phyloP scores from a whole-genome alignment of 352 stramenopile genomes.

The Phytophthora nicotianae region DNA sequence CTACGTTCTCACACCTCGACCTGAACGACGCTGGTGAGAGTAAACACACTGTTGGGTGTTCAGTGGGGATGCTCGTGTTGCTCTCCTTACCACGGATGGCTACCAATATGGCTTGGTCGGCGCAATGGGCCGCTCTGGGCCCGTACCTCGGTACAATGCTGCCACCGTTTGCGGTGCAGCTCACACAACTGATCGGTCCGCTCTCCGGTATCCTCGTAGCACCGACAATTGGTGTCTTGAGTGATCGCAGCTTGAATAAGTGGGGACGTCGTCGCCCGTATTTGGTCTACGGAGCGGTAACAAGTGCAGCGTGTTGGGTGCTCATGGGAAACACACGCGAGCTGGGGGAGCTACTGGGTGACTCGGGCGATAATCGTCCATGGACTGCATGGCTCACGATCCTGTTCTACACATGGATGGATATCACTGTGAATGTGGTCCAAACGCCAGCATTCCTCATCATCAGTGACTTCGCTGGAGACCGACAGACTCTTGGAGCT shows the following conservation, averaged over 20 bases:
- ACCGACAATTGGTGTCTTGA: slow-evolving; percentile 70
- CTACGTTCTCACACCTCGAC: slow-evolving; percentile 41
- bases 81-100: slow-evolving; percentile 74
- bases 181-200: slow-evolving; percentile 76
- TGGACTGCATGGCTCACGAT: slow-evolving; percentile 68
- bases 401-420: slow-evolving; percentile 86
- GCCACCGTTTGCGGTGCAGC: slow-evolving; percentile 66
- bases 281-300: slow-evolving; percentile 63
- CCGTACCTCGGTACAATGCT: slow-evolving; percentile 77
- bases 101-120: slow-evolving; percentile 81
- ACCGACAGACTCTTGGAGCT: slow-evolving; percentile 66
- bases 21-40: slow-evolving; percentile 29
- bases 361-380: slow-evolving; percentile 45
- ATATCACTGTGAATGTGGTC: slow-evolving; percentile 82
- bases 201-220: slow-evolving; percentile 74
- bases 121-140: slow-evolving; percentile 74
- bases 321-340: slow-evolving; percentile 73
- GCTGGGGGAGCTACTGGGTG: slow-evolving; percentile 66
- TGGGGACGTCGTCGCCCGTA: slow-evolving; percentile 74
- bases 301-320: slow-evolving; percentile 68
- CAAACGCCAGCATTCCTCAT: slow-evolving; percentile 74
- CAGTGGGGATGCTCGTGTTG: slow-evolving; percentile 68
- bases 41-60: slow-evolving; percentile 46
- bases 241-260: slow-evolving; percentile 52
- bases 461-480: slow-evolving; percentile 76